These are phyloP conservation scores for Gracilariopsis chorda DNA, from an alignment of 23 red algal genomes.

Conservation along the genomic window DNA sequence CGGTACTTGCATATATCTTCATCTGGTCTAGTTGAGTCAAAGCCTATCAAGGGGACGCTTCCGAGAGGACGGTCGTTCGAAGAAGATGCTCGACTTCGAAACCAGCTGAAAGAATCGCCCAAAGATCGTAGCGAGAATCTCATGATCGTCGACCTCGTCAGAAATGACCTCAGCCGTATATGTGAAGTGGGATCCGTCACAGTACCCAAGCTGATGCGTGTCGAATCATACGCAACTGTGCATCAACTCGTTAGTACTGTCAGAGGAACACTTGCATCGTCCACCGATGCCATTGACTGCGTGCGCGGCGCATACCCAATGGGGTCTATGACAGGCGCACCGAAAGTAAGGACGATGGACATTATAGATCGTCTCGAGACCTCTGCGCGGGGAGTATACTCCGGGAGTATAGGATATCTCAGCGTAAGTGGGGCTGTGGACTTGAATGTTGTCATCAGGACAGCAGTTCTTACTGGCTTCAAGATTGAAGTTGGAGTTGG, in stretches of 20 bases:
- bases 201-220: conserved; percentile 86
- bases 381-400: conserved; percentile 83
- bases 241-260: conserved; percentile 97
- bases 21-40: conserved; percentile 68
- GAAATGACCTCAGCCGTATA: conserved; percentile 91
- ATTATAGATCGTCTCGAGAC: conserved; percentile 86
- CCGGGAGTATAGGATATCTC: conserved; percentile 93
- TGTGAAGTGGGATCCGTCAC: conserved; percentile 78
- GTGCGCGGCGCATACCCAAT: conserved; percentile 89
- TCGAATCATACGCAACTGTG: conserved; percentile 92
- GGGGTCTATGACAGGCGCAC: conserved; percentile 99
- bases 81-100: conserved; percentile 67
- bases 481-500: conserved; percentile 80
- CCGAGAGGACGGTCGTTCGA: conserved; percentile 39
- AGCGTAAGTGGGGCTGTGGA: conserved; percentile 74
- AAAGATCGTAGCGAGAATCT: conserved; percentile 99
- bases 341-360: conserved; percentile 91
- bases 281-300: conserved; percentile 73
- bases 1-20: conserved; percentile 75
- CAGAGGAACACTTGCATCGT: conserved; percentile 61
- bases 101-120: conserved; percentile 30
- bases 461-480: conserved; percentile 59
- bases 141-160: conserved; percentile 99
- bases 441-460: conserved; percentile 97
- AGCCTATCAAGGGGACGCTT: conserved; percentile 96